These are phyloP conservation scores for Sanguinoderma infundibulare DNA, from an alignment of 1,284 basidiomycete species.

Conservation along the genomic window DNA sequence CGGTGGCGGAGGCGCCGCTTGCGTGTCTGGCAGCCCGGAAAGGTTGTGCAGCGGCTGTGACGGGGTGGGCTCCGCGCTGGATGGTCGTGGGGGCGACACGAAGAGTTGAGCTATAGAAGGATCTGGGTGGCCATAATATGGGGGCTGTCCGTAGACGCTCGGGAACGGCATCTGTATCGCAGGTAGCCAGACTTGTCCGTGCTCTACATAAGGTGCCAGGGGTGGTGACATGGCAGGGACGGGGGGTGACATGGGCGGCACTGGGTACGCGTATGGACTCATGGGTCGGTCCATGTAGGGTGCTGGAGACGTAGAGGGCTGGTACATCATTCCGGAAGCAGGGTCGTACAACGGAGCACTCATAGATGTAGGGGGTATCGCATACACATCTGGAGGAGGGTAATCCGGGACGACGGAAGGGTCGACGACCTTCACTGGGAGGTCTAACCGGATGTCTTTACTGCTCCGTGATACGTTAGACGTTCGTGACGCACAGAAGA, in stretches of 20 bases:
- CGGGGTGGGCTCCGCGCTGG: conserved; percentile 41
- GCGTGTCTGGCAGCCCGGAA: neutral
- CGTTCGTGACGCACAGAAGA: too few species aligned
- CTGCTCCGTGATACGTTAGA: conserved; percentile 39
- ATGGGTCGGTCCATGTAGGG: conserved; percentile 29
- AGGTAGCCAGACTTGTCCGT: conserved; percentile 55
- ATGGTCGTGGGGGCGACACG: conserved; percentile 38
- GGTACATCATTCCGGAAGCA: conserved; percentile 20
- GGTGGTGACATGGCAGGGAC: conserved; percentile 41
- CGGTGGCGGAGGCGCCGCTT: conserved; percentile 25
- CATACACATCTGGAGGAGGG: conserved; percentile 28
- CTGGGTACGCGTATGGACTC: conserved; percentile 40
- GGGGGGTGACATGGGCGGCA: conserved; percentile 37
- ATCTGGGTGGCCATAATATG: conserved; percentile 36
- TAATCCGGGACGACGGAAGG: conserved; percentile 55
- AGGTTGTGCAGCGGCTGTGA: conserved; percentile 33
- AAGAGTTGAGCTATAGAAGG: conserved; percentile 26
- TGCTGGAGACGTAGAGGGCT: conserved; percentile 31
- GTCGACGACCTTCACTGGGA: conserved; percentile 70
- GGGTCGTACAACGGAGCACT: conserved; percentile 24
- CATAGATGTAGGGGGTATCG: conserved; percentile 15
- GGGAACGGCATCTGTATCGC: conserved; percentile 35
- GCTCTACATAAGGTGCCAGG: conserved; percentile 44
- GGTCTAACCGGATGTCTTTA: conserved; percentile 66
- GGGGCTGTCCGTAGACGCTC: conserved; percentile 20